These are phyloP conservation scores for Tulasnella sp. DNA, from an alignment of 768 basidiomycete species.

Conservation along the genomic window DNA sequence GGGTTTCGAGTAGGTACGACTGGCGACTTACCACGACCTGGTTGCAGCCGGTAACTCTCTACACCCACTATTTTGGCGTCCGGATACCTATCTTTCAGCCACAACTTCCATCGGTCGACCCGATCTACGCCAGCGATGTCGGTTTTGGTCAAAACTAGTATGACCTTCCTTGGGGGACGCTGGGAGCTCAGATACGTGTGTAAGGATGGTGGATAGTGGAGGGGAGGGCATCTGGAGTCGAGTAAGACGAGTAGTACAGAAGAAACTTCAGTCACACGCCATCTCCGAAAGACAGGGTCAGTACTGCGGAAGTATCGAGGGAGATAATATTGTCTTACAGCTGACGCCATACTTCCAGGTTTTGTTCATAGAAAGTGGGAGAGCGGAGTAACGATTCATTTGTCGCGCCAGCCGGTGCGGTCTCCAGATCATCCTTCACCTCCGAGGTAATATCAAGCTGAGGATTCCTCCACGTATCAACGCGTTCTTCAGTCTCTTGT, in stretches of 20 bases:
- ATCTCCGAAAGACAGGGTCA: slow-evolving; percentile 35
- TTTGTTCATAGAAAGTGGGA: slow-evolving; percentile 75
- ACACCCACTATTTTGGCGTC: slow-evolving; percentile 54
- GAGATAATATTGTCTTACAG: slow-evolving; percentile 39
- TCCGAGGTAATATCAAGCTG: slow-evolving; percentile 14
- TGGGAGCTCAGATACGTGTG: slow-evolving; percentile 40
- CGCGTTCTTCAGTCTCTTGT: slow-evolving; percentile 42
- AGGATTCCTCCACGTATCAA: slow-evolving; percentile 38
- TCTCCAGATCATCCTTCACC: slow-evolving; percentile 12
- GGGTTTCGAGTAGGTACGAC: too few relatives aligned
- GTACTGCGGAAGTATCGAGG: slow-evolving; percentile 1
- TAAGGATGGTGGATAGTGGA: slow-evolving; percentile 79
- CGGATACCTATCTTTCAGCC: slow-evolving; percentile 44
- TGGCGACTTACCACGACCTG: not conserved
- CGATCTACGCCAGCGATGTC: slow-evolving; percentile 66
- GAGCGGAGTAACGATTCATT: slow-evolving; percentile 39
- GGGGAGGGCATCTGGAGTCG: slow-evolving; percentile 76
- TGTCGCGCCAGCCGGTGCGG: not conserved
- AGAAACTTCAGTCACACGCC: slow-evolving; percentile 88
- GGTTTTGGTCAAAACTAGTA: slow-evolving; percentile 77
- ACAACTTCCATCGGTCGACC: slow-evolving; percentile 51
- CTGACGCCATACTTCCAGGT: slow-evolving; percentile 91
- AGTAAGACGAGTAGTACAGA: slow-evolving; percentile 79
- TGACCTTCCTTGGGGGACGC: slow-evolving; percentile 33
- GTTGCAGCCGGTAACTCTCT: slow-evolving; percentile 45